These are phyloP conservation scores for Colletotrichum magnum DNA, from an alignment of 2,329 filamentous ascomycete species.

Conservation along the genomic window DNA sequence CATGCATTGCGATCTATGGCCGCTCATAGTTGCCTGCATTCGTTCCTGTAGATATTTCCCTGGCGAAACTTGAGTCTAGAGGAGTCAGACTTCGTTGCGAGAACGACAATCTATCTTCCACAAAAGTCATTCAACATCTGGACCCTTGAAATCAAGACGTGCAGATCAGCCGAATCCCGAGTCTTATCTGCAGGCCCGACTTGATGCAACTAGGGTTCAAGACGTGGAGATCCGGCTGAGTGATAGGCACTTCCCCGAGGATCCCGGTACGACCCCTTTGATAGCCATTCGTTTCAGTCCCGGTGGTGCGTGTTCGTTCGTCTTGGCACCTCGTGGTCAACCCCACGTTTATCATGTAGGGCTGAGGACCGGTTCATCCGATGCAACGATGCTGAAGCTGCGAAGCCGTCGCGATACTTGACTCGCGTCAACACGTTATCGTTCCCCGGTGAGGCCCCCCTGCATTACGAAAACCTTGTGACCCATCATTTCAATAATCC, in stretches of 20 bases:
- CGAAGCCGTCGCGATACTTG: neutral
- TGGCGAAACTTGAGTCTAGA: too few species aligned
- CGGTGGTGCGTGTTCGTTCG: neutral
- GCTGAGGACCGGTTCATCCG: conserved; percentile 21
- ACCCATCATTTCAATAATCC: conserved; percentile 32
- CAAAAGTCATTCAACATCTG: too few species aligned
- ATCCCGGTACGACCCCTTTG: neutral
- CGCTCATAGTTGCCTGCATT: too few species aligned
- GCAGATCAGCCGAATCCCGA: neutral
- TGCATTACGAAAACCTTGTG: conserved; percentile 21
- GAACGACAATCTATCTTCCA: too few species aligned
- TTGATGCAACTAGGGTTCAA: neutral
- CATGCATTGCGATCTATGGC: too few species aligned
- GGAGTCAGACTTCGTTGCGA: too few species aligned
- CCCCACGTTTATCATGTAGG: conserved; percentile 13
- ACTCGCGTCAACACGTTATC: conserved; percentile 2
- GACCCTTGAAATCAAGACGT: neutral
- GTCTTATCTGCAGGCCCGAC: neutral
- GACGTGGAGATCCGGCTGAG: neutral
- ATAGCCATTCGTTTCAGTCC: neutral
- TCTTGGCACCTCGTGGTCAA: conserved; percentile 27
- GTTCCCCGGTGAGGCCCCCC: neutral
- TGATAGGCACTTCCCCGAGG: neutral
- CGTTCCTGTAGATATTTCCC: too few species aligned
- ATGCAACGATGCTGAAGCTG: neutral